Evolutionary conservation across 1,139 yeast genomes (phyloP).

Genomic region (Nakaseomyces nivariensis): DNA sequence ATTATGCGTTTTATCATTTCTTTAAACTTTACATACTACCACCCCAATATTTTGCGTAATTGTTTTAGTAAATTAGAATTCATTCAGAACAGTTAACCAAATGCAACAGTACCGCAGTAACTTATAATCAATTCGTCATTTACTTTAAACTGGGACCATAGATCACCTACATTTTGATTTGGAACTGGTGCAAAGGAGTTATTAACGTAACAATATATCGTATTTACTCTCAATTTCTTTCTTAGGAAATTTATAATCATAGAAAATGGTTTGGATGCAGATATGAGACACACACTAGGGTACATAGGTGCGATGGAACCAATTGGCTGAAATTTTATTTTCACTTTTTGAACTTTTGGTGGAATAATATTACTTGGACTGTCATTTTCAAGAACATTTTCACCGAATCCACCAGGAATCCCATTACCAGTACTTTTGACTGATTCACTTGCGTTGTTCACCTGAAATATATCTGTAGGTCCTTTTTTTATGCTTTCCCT

Average conservation of each 20-base stretch:
- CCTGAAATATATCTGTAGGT: neutral
- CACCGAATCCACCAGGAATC: neutral
- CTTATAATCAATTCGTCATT: slow-evolving; percentile 26
- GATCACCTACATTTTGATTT: slow-evolving; percentile 25
- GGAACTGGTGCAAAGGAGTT: slow-evolving; percentile 30
- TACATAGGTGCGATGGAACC: slow-evolving; percentile 23
- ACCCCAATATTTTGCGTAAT: no score
- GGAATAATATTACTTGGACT: neutral
- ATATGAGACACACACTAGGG: slow-evolving; percentile 23
- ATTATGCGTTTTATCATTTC: no score
- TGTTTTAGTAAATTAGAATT: no score
- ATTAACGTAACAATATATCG: slow-evolving; percentile 27
- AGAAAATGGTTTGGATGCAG: slow-evolving; percentile 23
- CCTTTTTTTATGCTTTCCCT: neutral
- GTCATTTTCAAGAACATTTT: neutral
- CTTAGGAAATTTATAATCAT: slow-evolving; percentile 18
- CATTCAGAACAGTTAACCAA: slow-evolving; percentile 15
- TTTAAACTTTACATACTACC: no score
- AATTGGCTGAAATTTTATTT: slow-evolving; percentile 26
- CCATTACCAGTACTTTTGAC: neutral
- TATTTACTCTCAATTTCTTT: slow-evolving; percentile 16
- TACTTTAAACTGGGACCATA: slow-evolving; percentile 27
- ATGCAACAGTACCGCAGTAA: slow-evolving; percentile 29
- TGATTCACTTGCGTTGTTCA: neutral
- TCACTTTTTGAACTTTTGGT: slow-evolving; percentile 13